These are phyloP conservation scores for Dispira parvispora DNA, from an alignment of 192 early-diverging fungal genomes.

Conservation along the genomic window DNA sequence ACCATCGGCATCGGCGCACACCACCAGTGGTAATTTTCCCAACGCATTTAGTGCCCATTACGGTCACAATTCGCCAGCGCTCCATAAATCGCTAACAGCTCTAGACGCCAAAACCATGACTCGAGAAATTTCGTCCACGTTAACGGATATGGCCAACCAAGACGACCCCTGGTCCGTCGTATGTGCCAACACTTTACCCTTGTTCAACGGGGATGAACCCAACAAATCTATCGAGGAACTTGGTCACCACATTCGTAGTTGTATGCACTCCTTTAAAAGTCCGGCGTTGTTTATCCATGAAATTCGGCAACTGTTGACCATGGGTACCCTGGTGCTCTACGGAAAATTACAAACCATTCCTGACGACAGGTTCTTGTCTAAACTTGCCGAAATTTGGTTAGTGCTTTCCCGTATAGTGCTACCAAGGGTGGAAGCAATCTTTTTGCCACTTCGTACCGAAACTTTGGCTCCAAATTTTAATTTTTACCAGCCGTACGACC, in stretches of 20 bases:
- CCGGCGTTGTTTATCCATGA: neutral
- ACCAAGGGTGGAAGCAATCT: neutral
- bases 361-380: neutral
- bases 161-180: conserved; percentile 1
- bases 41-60: too few species aligned
- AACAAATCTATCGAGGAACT: neutral
- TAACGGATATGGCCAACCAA: neutral
- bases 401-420: neutral
- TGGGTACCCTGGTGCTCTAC: neutral
- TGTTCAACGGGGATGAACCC: conserved; percentile 8
- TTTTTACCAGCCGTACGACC: neutral
- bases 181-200: neutral
- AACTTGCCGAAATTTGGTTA: neutral
- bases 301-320: neutral
- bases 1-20: too few species aligned
- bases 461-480: neutral
- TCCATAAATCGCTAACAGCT: too few species aligned
- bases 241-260: neutral
- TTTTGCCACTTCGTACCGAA: neutral
- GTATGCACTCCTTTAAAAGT: neutral
- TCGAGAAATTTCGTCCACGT: too few species aligned
- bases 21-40: too few species aligned
- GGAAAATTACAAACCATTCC: neutral
- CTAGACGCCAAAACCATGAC: too few species aligned
- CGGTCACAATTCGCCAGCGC: too few species aligned